Base-by-base conservation (phyloP, 176 grass and related monocot genomes). In the Tuctoria greenei region DNA sequence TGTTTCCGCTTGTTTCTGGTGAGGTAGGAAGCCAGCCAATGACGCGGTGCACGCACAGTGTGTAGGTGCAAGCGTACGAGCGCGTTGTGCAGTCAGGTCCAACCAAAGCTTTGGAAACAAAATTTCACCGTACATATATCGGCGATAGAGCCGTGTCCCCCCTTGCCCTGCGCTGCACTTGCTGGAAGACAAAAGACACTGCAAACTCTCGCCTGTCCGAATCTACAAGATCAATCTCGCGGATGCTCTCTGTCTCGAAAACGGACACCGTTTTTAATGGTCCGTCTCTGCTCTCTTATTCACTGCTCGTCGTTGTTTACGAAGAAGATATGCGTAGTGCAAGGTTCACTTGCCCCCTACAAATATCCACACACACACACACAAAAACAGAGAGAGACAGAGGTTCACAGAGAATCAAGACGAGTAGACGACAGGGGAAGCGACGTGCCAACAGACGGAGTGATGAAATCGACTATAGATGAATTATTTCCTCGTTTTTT, bases 21-120 rank as follows among this genome's bases (percentile, higher is more conserved):
- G 14, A 28, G 5, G 57, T 37, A n/a, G 17, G 7, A 5, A 12
- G 31, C 31, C 3, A 51, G 43, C 28, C 14, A 12, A 10, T 8
- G 43, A 50, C 61, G 41, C 31, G n/a, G 21, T 0, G 65, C 55
- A 21, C 55, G n/a, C 55, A 3, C n/a, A 41, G 71, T 58, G 10
- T 77, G 73, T 83, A 63, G 16, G 64, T 56, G 45, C 82, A 84
- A 80, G 56, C 31, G 3, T 80, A 85, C 83, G 51, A 6, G 39
- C n/a, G 18, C 23, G 20, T 0, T 46, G 49, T 11, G 43, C 31
- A 39, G 18, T 4, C 79, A n/a, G 44, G 31, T 6, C 15, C 63
- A 23, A 26, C 81, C 38, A 31, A 64, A 47, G 60, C 76, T 13
- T 61, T 23, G 69, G 43, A 41, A 59, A 69, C 77, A 75, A 18